Evolutionary conservation across 2,329 filamentous ascomycete species (phyloP).

Genomic region (Trichophyton benhamiae): DNA sequence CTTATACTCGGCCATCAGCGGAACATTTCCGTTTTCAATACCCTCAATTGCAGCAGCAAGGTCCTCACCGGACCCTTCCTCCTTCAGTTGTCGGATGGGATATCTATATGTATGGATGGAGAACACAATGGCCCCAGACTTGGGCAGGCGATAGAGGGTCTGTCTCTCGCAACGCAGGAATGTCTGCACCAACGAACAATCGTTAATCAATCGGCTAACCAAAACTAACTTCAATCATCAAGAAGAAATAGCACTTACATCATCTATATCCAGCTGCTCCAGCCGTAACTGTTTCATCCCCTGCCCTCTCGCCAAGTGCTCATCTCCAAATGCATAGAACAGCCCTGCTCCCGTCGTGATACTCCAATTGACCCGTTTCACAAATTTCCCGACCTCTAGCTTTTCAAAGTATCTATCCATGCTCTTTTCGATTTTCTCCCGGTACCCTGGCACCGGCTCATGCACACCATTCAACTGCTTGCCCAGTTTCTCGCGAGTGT

Average conservation of each 20-base stretch:
- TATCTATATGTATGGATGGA: conserved; percentile 53
- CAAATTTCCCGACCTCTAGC: conserved; percentile 42
- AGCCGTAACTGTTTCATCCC: conserved; percentile 17
- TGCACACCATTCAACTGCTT: conserved; percentile 45
- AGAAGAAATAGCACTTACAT: conserved; percentile 22
- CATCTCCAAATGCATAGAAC: conserved; percentile 29
- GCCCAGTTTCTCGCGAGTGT: conserved; percentile 43
- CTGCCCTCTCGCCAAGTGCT: conserved; percentile 21
- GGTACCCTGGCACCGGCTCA: conserved; percentile 46
- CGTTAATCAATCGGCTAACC: background rate
- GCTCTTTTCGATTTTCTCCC: conserved; percentile 42
- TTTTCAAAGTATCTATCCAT: conserved; percentile 52
- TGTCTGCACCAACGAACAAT: conserved; percentile 24
- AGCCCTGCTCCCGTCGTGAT: conserved; percentile 29
- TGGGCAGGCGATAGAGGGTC: conserved; percentile 47
- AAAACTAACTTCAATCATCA: background rate
- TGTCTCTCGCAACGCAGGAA: conserved; percentile 48
- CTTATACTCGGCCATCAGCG: conserved; percentile 49
- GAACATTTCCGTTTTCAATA: conserved; percentile 44
- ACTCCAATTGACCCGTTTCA: conserved; percentile 44
- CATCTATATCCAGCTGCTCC: conserved; percentile 35
- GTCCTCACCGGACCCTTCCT: conserved; percentile 43
- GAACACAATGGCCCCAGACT: conserved; percentile 45
- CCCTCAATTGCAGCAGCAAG: conserved; percentile 49
- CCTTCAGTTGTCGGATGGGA: conserved; percentile 42